Percentiles rank a stretch among this genome's conserved stretches.
Evolutionary conservation across 768 basidiomycete genomes (phyloP).

Genomic region (Tulasnella sp.): DNA sequence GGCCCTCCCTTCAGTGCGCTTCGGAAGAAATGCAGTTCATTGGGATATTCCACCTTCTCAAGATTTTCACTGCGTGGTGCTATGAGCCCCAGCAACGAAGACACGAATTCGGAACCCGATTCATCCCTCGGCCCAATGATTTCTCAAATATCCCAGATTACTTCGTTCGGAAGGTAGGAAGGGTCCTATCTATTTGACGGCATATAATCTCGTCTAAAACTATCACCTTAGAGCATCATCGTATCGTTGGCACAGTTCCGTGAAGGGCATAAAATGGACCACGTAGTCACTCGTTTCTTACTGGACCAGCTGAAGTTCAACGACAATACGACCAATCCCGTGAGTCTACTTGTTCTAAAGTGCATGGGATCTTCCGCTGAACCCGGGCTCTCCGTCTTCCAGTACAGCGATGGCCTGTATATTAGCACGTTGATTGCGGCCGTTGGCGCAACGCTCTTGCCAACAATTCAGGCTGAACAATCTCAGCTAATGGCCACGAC

Average conservation of each 20-base stretch:
- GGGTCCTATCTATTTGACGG: constrained; percentile 8
- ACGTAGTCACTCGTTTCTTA: constrained; percentile 76
- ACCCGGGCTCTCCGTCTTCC: background rate
- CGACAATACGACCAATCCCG: constrained; percentile 87
- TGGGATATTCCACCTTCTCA: constrained; percentile 93
- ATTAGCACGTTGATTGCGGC: constrained; percentile 81
- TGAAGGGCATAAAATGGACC: constrained; percentile 77
- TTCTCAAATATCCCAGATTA: constrained; percentile 90
- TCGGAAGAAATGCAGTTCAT: constrained; percentile 76
- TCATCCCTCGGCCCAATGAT: constrained; percentile 93
- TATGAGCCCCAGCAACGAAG: constrained; percentile 80
- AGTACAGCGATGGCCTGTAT: constrained; percentile 92
- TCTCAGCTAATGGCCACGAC: constrained; percentile 72
- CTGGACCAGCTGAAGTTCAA: constrained; percentile 93
- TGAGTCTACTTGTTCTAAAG: constrained; percentile 41
- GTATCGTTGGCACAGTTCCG: constrained; percentile 81
- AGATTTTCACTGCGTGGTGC: constrained; percentile 85
- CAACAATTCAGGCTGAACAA: constrained; percentile 70
- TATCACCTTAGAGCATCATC: constrained; percentile 56
- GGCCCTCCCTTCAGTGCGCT: constrained; percentile 61
- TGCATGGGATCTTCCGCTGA: background rate
- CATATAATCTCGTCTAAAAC: background rate
- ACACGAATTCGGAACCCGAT: constrained; percentile 79
- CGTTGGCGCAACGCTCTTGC: constrained; percentile 73
- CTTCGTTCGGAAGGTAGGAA: constrained; percentile 83